Evolutionary conservation across 2,329 filamentous ascomycete genomes (phyloP).

Genomic region (Diplodia corticola): DNA sequence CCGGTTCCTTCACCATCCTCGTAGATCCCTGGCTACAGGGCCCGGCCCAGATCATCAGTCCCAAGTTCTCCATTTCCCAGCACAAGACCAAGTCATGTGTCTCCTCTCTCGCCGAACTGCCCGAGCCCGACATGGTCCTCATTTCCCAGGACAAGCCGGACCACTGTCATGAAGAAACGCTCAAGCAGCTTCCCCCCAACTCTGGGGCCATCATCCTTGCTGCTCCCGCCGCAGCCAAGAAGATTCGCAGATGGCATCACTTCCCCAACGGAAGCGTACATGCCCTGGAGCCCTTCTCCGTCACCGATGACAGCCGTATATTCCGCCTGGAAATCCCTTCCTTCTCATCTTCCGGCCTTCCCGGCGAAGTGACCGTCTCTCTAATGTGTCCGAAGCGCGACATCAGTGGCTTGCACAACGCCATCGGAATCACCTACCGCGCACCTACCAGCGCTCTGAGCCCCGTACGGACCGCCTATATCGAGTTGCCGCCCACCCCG

Average conservation of each 20-base stretch:
- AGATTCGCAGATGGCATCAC: conserved; percentile 68
- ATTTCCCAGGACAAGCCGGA: conserved; percentile 65
- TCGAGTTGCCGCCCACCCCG: conserved; percentile 23
- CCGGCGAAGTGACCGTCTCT: conserved; percentile 70
- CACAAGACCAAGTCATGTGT: conserved; percentile 60
- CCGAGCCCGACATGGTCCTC: conserved; percentile 57
- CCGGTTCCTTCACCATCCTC: conserved; percentile 64
- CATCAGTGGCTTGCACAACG: conserved; percentile 62
- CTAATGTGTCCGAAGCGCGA: conserved; percentile 64
- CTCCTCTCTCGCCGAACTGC: conserved; percentile 56
- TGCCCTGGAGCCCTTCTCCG: conserved; percentile 38
- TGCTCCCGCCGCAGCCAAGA: conserved; percentile 63
- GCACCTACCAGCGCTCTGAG: conserved; percentile 52
- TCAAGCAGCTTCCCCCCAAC: conserved; percentile 61
- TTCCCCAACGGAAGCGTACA: conserved; percentile 58
- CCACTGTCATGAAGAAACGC: conserved; percentile 69
- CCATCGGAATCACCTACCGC: conserved; percentile 71
- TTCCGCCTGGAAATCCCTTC: conserved; percentile 57
- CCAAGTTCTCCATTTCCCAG: conserved; percentile 60
- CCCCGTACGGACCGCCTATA: conserved; percentile 20
- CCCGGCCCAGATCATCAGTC: conserved; percentile 60
- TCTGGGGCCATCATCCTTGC: conserved; percentile 65
- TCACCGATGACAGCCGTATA: conserved; percentile 29
- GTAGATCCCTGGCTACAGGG: conserved; percentile 71
- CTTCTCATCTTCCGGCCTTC: conserved; percentile 51